Evolutionary conservation across 2,329 filamentous ascomycete genomes (phyloP), one percentile per base, ranked within the genome.

Genomic region (Neonectria ditissima): DNA sequence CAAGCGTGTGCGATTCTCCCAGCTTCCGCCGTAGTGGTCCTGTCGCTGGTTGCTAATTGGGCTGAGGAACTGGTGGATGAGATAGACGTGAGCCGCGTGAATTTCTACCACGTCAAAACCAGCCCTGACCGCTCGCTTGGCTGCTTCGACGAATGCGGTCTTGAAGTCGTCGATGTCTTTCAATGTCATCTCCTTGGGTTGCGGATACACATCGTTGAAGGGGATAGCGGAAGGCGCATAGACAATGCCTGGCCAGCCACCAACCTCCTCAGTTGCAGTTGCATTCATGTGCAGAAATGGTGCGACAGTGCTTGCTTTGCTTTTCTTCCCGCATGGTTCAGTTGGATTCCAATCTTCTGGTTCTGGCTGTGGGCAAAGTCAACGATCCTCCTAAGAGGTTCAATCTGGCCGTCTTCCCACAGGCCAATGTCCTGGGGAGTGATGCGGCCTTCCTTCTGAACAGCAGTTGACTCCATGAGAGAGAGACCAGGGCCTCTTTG

Each of bases 11-110:
- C 92, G 86, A 79, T 94, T 94, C 79, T 92, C 89, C 63, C 90
- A 91, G 47, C 81, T 85, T 2, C 90, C 90, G 18, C 90, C 90
- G 71, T 92, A 92, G 55, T 83, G 71, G 72, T 92, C 90, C 0
- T 82, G 91, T 10, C 92, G 85, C 37, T 86, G 80, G 78, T 96
- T 95, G 43, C 83, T 83, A 1, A 85, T 84, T 0, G 92, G 91
- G 1, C 87, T 89, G 13, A 94, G 63, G 81, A 94, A 95, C 3
- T 82, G 79, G 73, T 89, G 87, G 0, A 95, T 79, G 0, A 96
- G 83, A 75, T 94, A 95, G 1, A 92, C 92, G 73, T 95, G 92
- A 0, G 92, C 92, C 92, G 83, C 89, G 79, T 95, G 92, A 54
- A 96, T 87, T 77, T 89, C 89, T 14, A 92, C 82, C 9, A 86